A percentile compares a stretch with the other conserved stretches of the same genome.
phyloP scores from a whole-genome alignment of 176 grass and related monocot genomes.

The Bromus sterilis region DNA sequence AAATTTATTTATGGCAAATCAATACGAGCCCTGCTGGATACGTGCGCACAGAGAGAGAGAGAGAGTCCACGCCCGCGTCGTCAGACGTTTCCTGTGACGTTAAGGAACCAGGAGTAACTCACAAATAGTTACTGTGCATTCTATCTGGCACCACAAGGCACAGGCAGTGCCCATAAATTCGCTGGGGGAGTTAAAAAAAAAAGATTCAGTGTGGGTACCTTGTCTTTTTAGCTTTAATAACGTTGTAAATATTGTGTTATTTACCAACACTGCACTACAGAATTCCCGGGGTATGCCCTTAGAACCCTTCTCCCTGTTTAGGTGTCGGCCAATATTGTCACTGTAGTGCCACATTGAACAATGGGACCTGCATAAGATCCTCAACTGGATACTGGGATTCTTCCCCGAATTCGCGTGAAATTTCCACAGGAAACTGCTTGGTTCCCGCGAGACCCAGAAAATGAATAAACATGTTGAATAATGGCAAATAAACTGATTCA shows the following conservation, averaged over 20 bases:
- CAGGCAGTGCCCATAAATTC: not conserved
- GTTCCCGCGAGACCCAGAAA: not conserved
- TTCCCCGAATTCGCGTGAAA: not conserved
- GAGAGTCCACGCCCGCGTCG: not conserved
- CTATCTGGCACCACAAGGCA: slow-evolving; percentile 1
- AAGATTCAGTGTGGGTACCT: not conserved
- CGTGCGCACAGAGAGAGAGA: not conserved
- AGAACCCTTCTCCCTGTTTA: not conserved
- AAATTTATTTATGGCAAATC: slow-evolving; percentile 14
- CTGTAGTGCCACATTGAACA: not conserved
- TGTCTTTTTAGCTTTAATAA: too few species aligned
- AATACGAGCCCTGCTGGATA: not conserved
- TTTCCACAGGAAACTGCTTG: not conserved
- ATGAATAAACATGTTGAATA: too few species aligned
- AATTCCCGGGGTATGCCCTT: not conserved
- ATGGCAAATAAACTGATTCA: not conserved
- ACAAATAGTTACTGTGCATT: not conserved
- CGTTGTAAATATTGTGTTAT: not conserved
- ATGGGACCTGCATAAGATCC: not conserved
- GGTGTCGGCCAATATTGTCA: not conserved
- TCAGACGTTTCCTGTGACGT: slow-evolving; percentile 5
- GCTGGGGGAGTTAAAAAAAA: not conserved
- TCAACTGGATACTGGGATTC: not conserved
- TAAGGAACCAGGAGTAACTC: not conserved
- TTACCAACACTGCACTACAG: not conserved